A percentile compares a stretch with the other conserved stretches of the same genome.
These are phyloP conservation scores for Ilex paraguariensis DNA, from an alignment of 305 asterid species.

Conservation along the genomic window DNA sequence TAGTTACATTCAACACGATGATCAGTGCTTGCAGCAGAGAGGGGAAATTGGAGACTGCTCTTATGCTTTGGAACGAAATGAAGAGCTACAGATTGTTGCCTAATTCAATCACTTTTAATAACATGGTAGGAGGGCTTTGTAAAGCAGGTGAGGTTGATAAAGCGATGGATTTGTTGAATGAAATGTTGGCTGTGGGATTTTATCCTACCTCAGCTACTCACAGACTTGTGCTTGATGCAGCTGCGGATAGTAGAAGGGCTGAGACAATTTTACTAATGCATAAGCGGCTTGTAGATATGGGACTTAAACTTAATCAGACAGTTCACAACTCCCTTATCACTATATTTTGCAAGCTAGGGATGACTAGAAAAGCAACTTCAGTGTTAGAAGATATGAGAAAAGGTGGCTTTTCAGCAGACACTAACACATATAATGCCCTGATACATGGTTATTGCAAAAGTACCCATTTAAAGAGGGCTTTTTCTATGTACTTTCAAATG, in stretches of 20 bases:
- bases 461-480: constrained; percentile 50
- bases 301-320: constrained; percentile 46
- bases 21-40: constrained; percentile 61
- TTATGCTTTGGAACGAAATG: constrained; percentile 58
- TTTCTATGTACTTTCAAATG: constrained; percentile 54
- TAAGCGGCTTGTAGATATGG: constrained; percentile 54
- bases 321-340: constrained; percentile 52
- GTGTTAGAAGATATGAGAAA: constrained; percentile 57
- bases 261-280: constrained; percentile 58
- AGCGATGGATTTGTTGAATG: constrained; percentile 55
- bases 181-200: constrained; percentile 44
- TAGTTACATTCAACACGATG: constrained; percentile 63
- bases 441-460: constrained; percentile 76
- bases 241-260: constrained; percentile 50
- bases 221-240: constrained; percentile 55
- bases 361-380: constrained; percentile 71
- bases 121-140: constrained; percentile 71
- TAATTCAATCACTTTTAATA: constrained; percentile 50
- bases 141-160: constrained; percentile 46
- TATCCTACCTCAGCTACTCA: constrained; percentile 53
- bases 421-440: constrained; percentile 63
- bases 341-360: constrained; percentile 62
- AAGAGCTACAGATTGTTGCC: constrained; percentile 52
- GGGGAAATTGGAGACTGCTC: constrained; percentile 56
- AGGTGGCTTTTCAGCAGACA: constrained; percentile 63